Evolutionary conservation across 768 basidiomycete genomes (phyloP).

Genomic region (Boletus subparvulus): DNA sequence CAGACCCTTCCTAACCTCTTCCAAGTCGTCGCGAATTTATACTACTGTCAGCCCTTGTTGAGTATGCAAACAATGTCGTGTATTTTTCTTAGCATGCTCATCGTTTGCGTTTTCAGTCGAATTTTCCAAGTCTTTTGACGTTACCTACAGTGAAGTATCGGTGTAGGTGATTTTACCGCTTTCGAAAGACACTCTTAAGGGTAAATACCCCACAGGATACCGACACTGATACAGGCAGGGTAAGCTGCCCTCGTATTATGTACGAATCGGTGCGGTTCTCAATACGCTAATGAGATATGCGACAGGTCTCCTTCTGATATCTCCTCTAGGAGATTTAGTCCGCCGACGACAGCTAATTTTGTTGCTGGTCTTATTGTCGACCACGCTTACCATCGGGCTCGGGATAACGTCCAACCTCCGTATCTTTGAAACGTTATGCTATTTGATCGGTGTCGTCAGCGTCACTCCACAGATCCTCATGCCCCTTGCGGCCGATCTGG

Average conservation of each 20-base stretch:
- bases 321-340: conserved; percentile 82
- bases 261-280: neutral
- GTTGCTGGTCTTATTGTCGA: conserved; percentile 50
- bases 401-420: conserved; percentile 57
- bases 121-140: conserved; percentile 40
- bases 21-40: conserved; percentile 69
- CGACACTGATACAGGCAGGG: conserved; percentile 70
- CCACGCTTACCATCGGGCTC: conserved; percentile 67
- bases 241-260: conserved; percentile 25
- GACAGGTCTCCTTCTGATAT: conserved; percentile 67
- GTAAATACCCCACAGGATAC: conserved; percentile 43
- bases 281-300: conserved; percentile 53
- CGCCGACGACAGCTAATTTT: conserved; percentile 72
- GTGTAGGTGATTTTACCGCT: conserved; percentile 17
- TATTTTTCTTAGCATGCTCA: neutral
- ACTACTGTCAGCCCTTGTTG: conserved; percentile 80
- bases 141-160: conserved; percentile 39
- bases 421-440: conserved; percentile 67
- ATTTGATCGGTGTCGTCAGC: conserved; percentile 67
- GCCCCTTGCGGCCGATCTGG: conserved; percentile 78
- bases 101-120: conserved; percentile 19
- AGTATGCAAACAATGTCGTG: conserved; percentile 41
- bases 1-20: neutral
- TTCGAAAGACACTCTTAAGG: neutral
- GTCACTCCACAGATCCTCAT: conserved; percentile 77